Base-by-base conservation (phyloP, 768 basidiomycete genomes). In the Amanita fuliginea region DNA sequence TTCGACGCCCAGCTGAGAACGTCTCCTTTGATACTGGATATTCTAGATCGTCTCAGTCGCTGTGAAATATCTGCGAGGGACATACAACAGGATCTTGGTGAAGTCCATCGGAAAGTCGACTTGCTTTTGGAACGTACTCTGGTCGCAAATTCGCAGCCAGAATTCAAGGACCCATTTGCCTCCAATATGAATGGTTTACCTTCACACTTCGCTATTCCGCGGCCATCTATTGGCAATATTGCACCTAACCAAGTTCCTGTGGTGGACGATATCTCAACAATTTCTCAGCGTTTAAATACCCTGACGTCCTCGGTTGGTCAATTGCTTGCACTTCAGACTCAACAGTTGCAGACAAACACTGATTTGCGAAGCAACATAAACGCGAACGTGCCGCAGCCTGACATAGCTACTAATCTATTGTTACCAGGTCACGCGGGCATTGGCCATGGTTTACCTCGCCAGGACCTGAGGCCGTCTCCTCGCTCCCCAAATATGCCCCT, bases 221-320 rank as follows among this genome's bases (percentile, higher is more conserved):
- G 86, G 42, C 75, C 75, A 40, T 90, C 85, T 11, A 71, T 83
- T 49, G 75, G 77, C 6, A 80, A 74, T 56, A 79, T 87, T 58
- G 78, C 82, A 22, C 83, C 86, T 37, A 84, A 86, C 61, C 84
- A 86, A 66, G 62, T 74, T 32, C 72, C 72, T 39, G 77, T 80
- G 35, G 61, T 71, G 21, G 85, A 90, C 63, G 86, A 89, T 62
- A 78, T 88, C 51, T 70, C 76, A 8, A 75, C 81, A 45, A 86
- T 90, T 37, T 83, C 85, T 8, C 85, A 86, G 57, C 78, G 86
- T 35, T 70, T 93, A 48, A 84, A 80, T 60, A 82, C 81, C 8
- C 67, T 93, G 57, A 86, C 87, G 14, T 80, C 84, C 2, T 90
- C 90, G 6, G 89, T 93, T 46, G 84, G 88, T 19, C 88, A 90